Evolutionary conservation across 225 moss, liverwort and hornwort species (phyloP).

Genomic region (Thuidium tamariscinum): DNA sequence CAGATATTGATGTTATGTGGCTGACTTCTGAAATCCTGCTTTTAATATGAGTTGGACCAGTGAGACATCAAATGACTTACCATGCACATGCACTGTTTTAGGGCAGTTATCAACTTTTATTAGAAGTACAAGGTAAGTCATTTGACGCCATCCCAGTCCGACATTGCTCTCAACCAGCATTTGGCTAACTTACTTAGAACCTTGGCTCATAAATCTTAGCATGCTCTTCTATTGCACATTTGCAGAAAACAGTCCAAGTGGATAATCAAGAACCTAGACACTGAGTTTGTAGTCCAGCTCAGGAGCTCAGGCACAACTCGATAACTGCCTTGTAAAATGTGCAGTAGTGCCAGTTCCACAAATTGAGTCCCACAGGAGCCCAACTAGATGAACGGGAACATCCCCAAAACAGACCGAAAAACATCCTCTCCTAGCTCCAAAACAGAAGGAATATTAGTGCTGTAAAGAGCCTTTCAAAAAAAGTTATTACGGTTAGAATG

Average conservation of each 20-base stretch:
- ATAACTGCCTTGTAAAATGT: no score
- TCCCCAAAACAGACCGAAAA: not conserved
- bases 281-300: not conserved
- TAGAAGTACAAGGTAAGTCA: not conserved
- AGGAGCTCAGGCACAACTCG: not conserved
- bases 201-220: not conserved
- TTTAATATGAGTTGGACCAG: not conserved
- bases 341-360: not conserved
- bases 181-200: not conserved
- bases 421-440: not conserved
- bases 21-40: not conserved
- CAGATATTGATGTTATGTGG: not conserved
- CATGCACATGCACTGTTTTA: not conserved
- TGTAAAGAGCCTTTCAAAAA: not conserved
- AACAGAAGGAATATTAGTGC: not conserved
- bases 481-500: no score
- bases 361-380: not conserved
- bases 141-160: not conserved
- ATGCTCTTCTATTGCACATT: not conserved
- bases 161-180: not conserved
- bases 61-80: not conserved
- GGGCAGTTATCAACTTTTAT: not conserved
- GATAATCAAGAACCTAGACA: not conserved
- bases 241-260: not conserved
- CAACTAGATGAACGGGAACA: not conserved